Percentiles rank a stretch among this genome's conserved stretches.
Conservation (phyloP, 1,284 basidiomycete genomes). For the Tylopilus sp. region DNA sequence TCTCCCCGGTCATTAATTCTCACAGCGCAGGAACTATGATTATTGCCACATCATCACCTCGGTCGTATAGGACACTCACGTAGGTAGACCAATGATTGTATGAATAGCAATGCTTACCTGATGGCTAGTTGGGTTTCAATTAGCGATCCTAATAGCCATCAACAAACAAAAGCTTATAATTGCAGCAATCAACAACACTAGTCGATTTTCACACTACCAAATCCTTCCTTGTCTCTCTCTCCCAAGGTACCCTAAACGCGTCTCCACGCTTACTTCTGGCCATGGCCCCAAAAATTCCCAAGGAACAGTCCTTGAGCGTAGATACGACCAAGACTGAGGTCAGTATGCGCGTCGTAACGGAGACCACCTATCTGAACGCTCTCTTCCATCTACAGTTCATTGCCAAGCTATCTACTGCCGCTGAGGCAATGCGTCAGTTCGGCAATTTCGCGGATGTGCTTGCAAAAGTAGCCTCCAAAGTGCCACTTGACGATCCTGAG, state of each 20-base stretch:
- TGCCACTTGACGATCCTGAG: conserved; percentile 34
- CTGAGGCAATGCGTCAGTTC: conserved; percentile 56
- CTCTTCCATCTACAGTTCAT: conserved; percentile 43
- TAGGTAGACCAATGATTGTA: conserved; percentile 17
- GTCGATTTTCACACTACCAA: conserved; percentile 39
- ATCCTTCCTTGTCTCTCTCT: conserved; percentile 29
- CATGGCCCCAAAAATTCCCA: conserved; percentile 28
- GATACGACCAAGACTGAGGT: conserved; percentile 33
- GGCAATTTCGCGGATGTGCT: conserved; percentile 57
- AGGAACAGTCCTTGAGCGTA: conserved; percentile 28
- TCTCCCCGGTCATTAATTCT: background rate
- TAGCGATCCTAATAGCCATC: conserved; percentile 36
- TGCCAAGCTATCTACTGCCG: conserved; percentile 48
- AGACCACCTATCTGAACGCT: conserved; percentile 21
- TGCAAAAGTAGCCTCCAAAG: conserved; percentile 38
- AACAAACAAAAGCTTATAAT: conserved; percentile 43
- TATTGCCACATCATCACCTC: conserved; percentile 3
- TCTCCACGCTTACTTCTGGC: conserved; percentile 15
- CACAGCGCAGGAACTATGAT: conserved; percentile 11
- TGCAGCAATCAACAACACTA: conserved; percentile 39
- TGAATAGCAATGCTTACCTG: conserved; percentile 33
- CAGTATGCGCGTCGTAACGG: conserved; percentile 16
- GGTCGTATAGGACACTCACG: conserved; percentile 13
- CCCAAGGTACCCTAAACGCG: conserved; percentile 28
- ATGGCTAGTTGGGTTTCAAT: conserved; percentile 39